Evolutionary conservation across 371 early-diverging fungal genomes (phyloP), one percentile per base, ranked within the genome.

Genomic region (Umbelopsis sp.): DNA sequence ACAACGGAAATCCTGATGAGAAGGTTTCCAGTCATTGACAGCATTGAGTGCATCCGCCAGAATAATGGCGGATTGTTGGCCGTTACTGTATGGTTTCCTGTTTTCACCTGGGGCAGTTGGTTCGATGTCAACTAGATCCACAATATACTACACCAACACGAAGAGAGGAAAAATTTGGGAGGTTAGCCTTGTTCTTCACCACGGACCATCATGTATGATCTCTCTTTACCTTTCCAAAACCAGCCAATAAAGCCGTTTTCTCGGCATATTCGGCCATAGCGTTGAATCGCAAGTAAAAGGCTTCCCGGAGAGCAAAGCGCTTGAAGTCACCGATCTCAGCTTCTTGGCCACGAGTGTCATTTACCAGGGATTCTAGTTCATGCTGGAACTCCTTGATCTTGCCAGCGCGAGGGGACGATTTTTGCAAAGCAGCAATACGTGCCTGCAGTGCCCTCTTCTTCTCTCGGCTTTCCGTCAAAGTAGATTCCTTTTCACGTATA

Each of bases 201-300:
- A 41, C 12, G 2, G 1, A 2, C 2, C 41, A 7, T 10, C 7
- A 41, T 7, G 12, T 5, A 10, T 41, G 41, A 22, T 22, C 0
- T 41, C 41, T 57, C 29, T 29, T 57, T 57, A 57, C 57, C 57
- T 75, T 74, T 3, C 80, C 80, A 70, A 73, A 75, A 5, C 75
- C 75, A 18, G 80, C 75, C 29, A 79, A 35, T 2, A 79, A 63
- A 1, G 76, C 70, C 8, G 66, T 67, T 45, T 76, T 79, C 29
- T 79, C 77, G 9, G 77, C 73, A 69, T 68, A 76, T 65, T 76
- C 80, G 62, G 70, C 67, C 63, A 76, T 62, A 0, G 80, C 80
- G 69, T 79, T 79, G 44, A 79, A 79, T 11, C 73, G 65, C 22
- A 76, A 20, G 53, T 79, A 79, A 29, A 76, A 79, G 3, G 80